phyloP scores from a whole-genome alignment of 306 rosid species.

The Citrullus amarus region DNA sequence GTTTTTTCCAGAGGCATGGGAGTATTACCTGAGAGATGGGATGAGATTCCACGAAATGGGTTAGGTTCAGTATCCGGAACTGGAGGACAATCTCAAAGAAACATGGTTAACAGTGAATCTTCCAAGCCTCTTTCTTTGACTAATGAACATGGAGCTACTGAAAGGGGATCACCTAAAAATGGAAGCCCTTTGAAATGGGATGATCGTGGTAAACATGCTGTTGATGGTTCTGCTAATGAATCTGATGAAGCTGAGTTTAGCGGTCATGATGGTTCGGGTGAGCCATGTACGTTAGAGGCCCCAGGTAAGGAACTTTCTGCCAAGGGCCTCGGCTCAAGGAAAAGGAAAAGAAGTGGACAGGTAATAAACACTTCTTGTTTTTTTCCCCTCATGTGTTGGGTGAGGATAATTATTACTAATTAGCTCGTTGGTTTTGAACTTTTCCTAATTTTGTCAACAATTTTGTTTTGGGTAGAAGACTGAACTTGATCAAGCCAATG shows the following conservation, averaged over 20 bases:
- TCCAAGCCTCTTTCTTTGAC: slow-evolving; percentile 32
- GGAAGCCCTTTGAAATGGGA: slow-evolving; percentile 39
- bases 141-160: slow-evolving; percentile 30
- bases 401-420: background rate
- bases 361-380: slow-evolving; percentile 24
- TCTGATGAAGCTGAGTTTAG: slow-evolving; percentile 66
- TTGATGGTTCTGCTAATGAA: slow-evolving; percentile 39
- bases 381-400: background rate
- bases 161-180: slow-evolving; percentile 37
- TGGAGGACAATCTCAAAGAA: slow-evolving; percentile 35
- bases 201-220: slow-evolving; percentile 46
- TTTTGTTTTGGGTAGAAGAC: slow-evolving; percentile 38
- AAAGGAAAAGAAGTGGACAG: slow-evolving; percentile 69
- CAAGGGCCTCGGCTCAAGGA: slow-evolving; percentile 44
- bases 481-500: slow-evolving; percentile 40
- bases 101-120: slow-evolving; percentile 38
- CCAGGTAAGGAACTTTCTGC: slow-evolving; percentile 37
- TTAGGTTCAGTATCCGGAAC: slow-evolving; percentile 17
- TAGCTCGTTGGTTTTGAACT: background rate
- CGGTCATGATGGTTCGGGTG: slow-evolving; percentile 33
- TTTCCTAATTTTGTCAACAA: background rate
- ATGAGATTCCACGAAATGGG: slow-evolving; percentile 32
- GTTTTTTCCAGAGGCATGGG: slow-evolving; percentile 27
- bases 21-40: slow-evolving; percentile 28
- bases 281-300: slow-evolving; percentile 47